Conservation (phyloP, 164 flowering plant species). For the Tinospora cordifolia region DNA sequence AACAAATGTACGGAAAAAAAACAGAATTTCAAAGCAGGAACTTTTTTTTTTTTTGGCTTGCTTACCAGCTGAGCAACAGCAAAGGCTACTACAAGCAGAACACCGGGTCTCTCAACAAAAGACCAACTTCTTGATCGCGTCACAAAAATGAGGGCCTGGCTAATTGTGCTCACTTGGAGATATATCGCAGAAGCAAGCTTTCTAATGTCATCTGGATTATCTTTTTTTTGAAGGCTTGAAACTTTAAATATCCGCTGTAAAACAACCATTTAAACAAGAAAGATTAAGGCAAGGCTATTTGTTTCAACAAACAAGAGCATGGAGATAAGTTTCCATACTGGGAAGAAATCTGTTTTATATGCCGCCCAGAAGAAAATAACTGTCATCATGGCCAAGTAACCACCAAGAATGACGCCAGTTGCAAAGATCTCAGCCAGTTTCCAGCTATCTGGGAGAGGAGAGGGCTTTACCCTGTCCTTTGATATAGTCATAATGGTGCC, state of each 20-base stretch:
- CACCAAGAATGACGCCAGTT: conserved; percentile 77
- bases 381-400: conserved; percentile 90
- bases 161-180: conserved; percentile 90
- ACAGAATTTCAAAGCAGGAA: neutral
- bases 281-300: too few relatives aligned
- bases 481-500: conserved; percentile 97
- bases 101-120: conserved; percentile 70
- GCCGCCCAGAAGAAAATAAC: conserved; percentile 93
- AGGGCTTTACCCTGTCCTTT: conserved; percentile 86
- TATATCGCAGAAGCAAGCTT: conserved; percentile 84
- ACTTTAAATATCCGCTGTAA: conserved; percentile 62
- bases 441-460: conserved; percentile 88
- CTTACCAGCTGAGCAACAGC: conserved; percentile 73
- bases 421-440: conserved; percentile 81
- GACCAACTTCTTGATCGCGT: conserved; percentile 88
- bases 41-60: too few relatives aligned
- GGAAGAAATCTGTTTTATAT: conserved; percentile 76
- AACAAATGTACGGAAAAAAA: neutral
- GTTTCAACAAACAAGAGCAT: too few relatives aligned
- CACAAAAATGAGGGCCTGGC: conserved; percentile 92
- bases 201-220: conserved; percentile 39
- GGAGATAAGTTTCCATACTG: conserved; percentile 34
- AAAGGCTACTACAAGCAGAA: conserved; percentile 60
- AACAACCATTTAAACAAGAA: conserved; percentile 7
- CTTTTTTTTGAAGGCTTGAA: conserved; percentile 46